Base-by-base conservation (phyloP, 1,284 basidiomycete genomes). In the Malassezia nana region DNA sequence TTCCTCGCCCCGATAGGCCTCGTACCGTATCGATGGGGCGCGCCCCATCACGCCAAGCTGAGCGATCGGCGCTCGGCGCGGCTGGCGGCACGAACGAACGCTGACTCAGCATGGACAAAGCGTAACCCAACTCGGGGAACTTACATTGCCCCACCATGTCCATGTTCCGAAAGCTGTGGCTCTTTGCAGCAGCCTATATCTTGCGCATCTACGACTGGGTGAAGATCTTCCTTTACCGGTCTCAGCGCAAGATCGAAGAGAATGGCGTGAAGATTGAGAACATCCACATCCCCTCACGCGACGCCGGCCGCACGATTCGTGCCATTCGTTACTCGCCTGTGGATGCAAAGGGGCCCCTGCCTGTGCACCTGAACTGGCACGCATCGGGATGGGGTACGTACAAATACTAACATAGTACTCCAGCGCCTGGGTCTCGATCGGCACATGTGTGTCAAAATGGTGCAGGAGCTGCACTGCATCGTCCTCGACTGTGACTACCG, bases 401-500 rank as follows among this genome's bases (percentile, higher is more conserved):
- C 22, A 16, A 15, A 12, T 31, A 16, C 18, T 44, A 31, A 7
- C n/a, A 16, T 16, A 44, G 24, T 56, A 18, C 43, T 56, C n/a
- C 46, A 43, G 31, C 54, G 54, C 16, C 49, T 56, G 12, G 54
- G 54, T 6, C 28, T 50, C 3, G 54, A 56, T 43, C 16, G 25
- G 16, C 31, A 46, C 22, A 40, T 50, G 39, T 49, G 22, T 35
- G 18, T 18, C 12, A 12, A n/a, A 12, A 7, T 56, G 18, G 25
- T 38, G 16, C 18, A 41, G 35, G 33, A 45, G 10, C 44, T 56
- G 22, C 38, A 59, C 12, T 60, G 52, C 29, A 39, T 61, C 18
- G 46, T 66, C 4, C 45, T 67, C 35, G 69, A 71, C 26, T 58
- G 59, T 31, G 67, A 67, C 42, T 71, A 71, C 31, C 64, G 67